These are phyloP conservation scores for Gentiana macrophylla DNA, from an alignment of 257 asterid genomes.

Conservation along the genomic window DNA sequence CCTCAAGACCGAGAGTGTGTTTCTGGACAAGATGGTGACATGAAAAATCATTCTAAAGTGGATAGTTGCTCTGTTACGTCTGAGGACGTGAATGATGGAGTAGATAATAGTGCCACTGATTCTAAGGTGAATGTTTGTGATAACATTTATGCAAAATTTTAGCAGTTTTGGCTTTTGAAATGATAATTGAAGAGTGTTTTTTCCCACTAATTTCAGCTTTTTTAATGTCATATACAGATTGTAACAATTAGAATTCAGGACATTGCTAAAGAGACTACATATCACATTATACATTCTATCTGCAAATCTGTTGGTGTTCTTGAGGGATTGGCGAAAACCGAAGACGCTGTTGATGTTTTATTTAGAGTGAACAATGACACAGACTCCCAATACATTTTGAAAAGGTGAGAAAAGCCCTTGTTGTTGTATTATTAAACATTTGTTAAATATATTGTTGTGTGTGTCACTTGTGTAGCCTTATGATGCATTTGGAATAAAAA, in stretches of 20 bases:
- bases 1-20: background rate
- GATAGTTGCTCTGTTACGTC: slow-evolving; percentile 12
- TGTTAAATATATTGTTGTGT: background rate
- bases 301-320: slow-evolving; percentile 37
- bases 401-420: slow-evolving; percentile 20
- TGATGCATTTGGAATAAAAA: no score
- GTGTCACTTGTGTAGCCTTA: background rate
- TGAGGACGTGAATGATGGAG: slow-evolving; percentile 21
- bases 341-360: slow-evolving; percentile 27
- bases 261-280: slow-evolving; percentile 23
- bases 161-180: slow-evolving; percentile 4
- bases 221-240: slow-evolving; percentile 13
- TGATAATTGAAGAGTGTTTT: slow-evolving; percentile 9
- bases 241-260: slow-evolving; percentile 35
- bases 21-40: background rate
- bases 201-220: slow-evolving; percentile 23
- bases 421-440: no score
- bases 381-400: slow-evolving; percentile 14
- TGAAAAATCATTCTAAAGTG: background rate
- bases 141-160: background rate
- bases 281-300: slow-evolving; percentile 18
- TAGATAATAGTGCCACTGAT: slow-evolving; percentile 23
- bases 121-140: slow-evolving; percentile 24
- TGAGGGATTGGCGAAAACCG: slow-evolving; percentile 34
- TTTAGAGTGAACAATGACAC: slow-evolving; percentile 26